Evolutionary conservation across 768 basidiomycete genomes (phyloP).

Genomic region (Tephrocybe rancida): DNA sequence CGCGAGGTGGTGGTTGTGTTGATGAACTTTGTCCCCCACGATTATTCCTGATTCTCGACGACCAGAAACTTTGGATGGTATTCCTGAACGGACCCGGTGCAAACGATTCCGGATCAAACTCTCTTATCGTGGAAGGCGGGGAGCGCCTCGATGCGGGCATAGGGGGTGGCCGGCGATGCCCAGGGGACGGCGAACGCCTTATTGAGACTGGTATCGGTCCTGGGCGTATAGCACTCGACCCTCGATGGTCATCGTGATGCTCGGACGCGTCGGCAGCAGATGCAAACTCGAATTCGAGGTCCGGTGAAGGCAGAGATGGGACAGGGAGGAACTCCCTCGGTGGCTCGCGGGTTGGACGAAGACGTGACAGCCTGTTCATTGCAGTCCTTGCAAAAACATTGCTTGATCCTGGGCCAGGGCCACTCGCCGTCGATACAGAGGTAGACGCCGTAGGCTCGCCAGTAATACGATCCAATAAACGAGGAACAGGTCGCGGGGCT

Average conservation of each 20-base stretch:
- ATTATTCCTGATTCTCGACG: slow-evolving; percentile 18
- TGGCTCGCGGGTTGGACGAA: background rate
- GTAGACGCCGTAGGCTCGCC: background rate
- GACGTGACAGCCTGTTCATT: background rate
- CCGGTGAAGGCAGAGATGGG: slow-evolving; percentile 26
- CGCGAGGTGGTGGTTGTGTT: background rate
- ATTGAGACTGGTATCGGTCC: background rate
- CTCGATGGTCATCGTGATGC: background rate
- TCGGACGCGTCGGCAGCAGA: background rate
- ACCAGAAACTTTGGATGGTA: slow-evolving; percentile 39
- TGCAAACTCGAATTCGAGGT: slow-evolving; percentile 22
- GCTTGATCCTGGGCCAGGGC: background rate
- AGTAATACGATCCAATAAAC: background rate
- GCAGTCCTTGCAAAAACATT: background rate
- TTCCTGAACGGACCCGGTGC: slow-evolving; percentile 51
- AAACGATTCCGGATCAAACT: slow-evolving; percentile 37
- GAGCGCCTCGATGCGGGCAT: slow-evolving; percentile 5
- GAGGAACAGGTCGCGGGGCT: too few relatives aligned
- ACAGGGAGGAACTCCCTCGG: slow-evolving; percentile 12
- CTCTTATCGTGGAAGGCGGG: slow-evolving; percentile 16
- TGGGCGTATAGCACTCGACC: background rate
- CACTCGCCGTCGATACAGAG: background rate
- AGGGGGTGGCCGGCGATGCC: background rate
- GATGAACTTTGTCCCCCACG: slow-evolving; percentile 1
- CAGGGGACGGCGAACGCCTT: slow-evolving; percentile 12